These are phyloP conservation scores for Penicillium pulvis DNA, from an alignment of 495 filamentous ascomycete species.

Conservation along the genomic window DNA sequence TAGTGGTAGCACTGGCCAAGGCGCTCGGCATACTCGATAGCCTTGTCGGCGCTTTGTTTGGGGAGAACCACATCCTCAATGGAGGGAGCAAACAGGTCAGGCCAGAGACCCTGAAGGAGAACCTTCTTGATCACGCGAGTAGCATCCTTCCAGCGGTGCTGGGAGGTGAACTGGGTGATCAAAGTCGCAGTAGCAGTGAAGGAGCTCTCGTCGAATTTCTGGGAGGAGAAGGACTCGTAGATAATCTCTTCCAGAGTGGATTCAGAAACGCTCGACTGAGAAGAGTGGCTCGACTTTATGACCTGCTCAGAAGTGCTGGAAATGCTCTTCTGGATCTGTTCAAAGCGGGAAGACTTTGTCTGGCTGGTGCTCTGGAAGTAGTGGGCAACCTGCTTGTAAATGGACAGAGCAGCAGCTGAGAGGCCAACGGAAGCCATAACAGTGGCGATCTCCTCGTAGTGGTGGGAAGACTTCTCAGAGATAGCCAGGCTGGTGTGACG, in stretches of 20 bases:
- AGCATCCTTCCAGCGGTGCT: constrained; percentile 45
- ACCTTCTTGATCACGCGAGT: constrained; percentile 37
- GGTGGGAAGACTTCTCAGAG: constrained; percentile 26
- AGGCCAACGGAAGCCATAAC: constrained; percentile 39
- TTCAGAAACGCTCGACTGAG: constrained; percentile 29
- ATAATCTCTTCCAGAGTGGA: constrained; percentile 37
- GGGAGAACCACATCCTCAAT: constrained; percentile 38
- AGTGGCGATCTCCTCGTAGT: constrained; percentile 37
- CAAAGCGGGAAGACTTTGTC: constrained; percentile 29
- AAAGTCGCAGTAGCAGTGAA: constrained; percentile 33
- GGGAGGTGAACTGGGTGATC: constrained; percentile 31
- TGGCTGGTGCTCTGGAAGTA: constrained; percentile 31
- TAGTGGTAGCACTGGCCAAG: constrained; percentile 39
- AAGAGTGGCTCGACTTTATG: constrained; percentile 26
- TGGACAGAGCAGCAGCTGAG: constrained; percentile 31
- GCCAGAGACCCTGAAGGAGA: constrained; percentile 36
- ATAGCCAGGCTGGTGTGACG: constrained; percentile 26
- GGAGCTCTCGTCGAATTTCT: constrained; percentile 30
- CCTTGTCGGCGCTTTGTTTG: constrained; percentile 26
- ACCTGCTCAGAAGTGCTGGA: constrained; percentile 28
- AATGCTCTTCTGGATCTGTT: constrained; percentile 35
- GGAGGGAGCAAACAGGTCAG: constrained; percentile 34
- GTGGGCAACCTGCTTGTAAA: constrained; percentile 37
- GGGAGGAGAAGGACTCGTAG: constrained; percentile 31
- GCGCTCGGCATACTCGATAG: constrained; percentile 32